These are phyloP conservation scores for Podospora tetraspora DNA, from an alignment of 495 filamentous ascomycete genomes.

Conservation along the genomic window DNA sequence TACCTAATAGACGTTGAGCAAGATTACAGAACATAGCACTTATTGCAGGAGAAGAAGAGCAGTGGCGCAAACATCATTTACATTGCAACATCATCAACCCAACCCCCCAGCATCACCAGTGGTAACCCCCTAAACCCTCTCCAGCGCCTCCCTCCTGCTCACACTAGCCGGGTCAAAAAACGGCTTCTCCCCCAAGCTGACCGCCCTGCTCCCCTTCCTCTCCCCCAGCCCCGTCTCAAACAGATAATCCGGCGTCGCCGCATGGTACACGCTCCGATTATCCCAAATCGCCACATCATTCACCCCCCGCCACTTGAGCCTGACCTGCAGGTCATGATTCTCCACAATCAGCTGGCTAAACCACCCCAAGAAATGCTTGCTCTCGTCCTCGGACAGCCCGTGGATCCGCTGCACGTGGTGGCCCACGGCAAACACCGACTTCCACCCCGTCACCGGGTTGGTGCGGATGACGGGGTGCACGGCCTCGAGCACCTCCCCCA, in stretches of 20 bases:
- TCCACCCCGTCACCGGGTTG: constrained; percentile 82
- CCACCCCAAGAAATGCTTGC: constrained; percentile 54
- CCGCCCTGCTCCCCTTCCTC: constrained; percentile 56
- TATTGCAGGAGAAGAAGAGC: neutral
- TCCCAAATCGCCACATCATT: constrained; percentile 77
- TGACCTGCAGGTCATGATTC: constrained; percentile 76
- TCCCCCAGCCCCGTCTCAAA: constrained; percentile 50
- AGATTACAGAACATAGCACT: neutral
- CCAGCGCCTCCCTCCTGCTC: constrained; percentile 53
- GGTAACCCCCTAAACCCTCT: neutral
- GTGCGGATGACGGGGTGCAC: constrained; percentile 70
- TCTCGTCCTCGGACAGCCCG: constrained; percentile 62
- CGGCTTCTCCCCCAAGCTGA: constrained; percentile 64
- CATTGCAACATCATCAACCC: neutral
- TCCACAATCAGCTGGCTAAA: constrained; percentile 60
- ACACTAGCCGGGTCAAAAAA: constrained; percentile 60
- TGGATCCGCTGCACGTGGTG: constrained; percentile 59
- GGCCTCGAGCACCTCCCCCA: constrained; percentile 56
- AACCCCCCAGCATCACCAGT: too few relatives aligned
- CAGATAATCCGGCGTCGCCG: constrained; percentile 64
- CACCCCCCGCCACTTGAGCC: constrained; percentile 56
- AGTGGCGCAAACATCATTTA: neutral
- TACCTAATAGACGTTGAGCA: too few relatives aligned
- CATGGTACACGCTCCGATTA: constrained; percentile 65
- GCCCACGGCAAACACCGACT: constrained; percentile 61